Evolutionary conservation across 371 early-diverging fungal genomes (phyloP), one percentile per base, ranked within the genome.

Genomic region (Mortierella sp.): DNA sequence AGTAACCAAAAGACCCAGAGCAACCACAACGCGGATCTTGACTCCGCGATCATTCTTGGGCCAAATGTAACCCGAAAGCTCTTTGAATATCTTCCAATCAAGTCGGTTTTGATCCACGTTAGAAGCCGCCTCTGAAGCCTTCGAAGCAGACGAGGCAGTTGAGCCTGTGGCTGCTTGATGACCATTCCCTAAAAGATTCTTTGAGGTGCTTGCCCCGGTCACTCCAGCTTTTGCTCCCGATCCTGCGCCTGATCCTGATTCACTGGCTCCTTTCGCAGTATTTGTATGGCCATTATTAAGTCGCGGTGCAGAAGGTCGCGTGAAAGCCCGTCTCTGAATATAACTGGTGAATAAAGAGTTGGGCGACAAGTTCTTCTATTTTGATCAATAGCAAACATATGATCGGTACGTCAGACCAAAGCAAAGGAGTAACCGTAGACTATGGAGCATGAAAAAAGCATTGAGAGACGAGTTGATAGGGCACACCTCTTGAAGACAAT

Each of bases 1-100:
- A 26, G 89, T 87, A 15, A 96, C 83, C 57, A 98, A 88, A 32
- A 97, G 86, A 23, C 88, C 76, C 40, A 98, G 68, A 0, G 98
- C 96, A 19, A 89, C 81, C 2, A 96, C 89, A 1, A 98, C 97
- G n/a, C 98, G 90, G 15, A 90, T 83, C 80, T 96, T 96, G 6
- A 92, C 90, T 4, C 89, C 85, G n/a, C 75, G 66, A 67, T 95
- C 93, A 63, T 92, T 90, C 76, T 92, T 93, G 37, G 97, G 97
- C 98, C 98, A 97, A 13, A 97, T 89, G 82, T 96, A 96, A 54
- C 89, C 87, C 69, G 90, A 85, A 68, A 97, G 84, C 68, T 95
- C 90, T 63, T 89, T 90, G 61, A 97, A 86, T 43, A 97, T 94
- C 60, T 87, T 85, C 85, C 88, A 88, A 76, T 94, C 91, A 6